These are phyloP conservation scores for Sphagnum fallax DNA, from an alignment of 228 moss, liverwort and hornwort species.

Conservation along the genomic window DNA sequence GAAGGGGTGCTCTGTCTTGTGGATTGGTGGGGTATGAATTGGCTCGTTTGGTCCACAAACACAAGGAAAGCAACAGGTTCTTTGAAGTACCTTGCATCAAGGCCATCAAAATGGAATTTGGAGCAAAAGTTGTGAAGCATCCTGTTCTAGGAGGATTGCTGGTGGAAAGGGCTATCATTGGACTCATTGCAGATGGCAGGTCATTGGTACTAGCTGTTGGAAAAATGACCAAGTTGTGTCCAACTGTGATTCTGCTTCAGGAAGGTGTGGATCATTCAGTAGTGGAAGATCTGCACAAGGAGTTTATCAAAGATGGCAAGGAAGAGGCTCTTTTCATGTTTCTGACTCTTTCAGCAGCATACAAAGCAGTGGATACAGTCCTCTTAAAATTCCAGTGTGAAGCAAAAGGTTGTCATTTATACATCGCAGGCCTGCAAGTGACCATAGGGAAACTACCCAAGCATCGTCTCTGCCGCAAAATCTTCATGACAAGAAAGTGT, in stretches of 20 bases:
- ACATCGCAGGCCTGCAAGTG: conserved; percentile 22
- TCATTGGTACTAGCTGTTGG: conserved; percentile 27
- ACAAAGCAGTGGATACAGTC: conserved; percentile 30
- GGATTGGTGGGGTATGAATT: conserved; percentile 6
- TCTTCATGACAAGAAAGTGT: conserved; percentile 15
- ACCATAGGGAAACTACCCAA: conserved; percentile 20
- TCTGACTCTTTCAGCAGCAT: conserved; percentile 18
- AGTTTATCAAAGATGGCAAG: conserved; percentile 28
- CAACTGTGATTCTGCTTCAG: conserved; percentile 22
- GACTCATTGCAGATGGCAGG: conserved; percentile 1
- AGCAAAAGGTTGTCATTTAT: conserved; percentile 26
- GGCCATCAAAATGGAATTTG: conserved; percentile 1
- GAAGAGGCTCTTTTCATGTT: conserved; percentile 37
- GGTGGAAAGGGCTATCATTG: conserved; percentile 3
- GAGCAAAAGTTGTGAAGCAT: conserved; percentile 1
- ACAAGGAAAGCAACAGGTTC: conserved; percentile 8
- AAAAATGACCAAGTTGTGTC: conserved; percentile 32
- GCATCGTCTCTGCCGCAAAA: conserved; percentile 10
- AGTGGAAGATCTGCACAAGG: conserved; percentile 36
- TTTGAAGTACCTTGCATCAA: conserved; percentile 6
- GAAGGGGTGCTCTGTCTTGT: conserved; percentile 5
- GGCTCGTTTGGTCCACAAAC: conserved; percentile 5
- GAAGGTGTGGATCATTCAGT: conserved; percentile 25
- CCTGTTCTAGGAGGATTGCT: conserved; percentile 7
- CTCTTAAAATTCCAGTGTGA: conserved; percentile 33